Percentiles rank a stretch among this genome's conserved stretches.
These are phyloP conservation scores for Vitis hybrid DNA, from an alignment of 177 flowering plant species.

Conservation along the genomic window DNA sequence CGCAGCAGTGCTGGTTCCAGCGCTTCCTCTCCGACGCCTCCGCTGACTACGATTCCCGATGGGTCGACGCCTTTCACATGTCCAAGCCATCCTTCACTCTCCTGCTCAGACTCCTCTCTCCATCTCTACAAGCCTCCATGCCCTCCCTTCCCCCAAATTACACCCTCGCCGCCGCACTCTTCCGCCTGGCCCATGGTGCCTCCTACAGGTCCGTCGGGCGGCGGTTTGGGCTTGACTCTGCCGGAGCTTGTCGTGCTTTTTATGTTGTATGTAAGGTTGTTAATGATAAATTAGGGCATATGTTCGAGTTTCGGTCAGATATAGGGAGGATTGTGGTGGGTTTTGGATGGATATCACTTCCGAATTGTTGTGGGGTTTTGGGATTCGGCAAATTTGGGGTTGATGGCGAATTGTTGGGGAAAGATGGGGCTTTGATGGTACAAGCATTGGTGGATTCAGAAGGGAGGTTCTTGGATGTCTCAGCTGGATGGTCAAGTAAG, in stretches of 20 bases:
- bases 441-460: constrained; percentile 80
- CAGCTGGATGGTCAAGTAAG: constrained; percentile 81
- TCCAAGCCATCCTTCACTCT: constrained; percentile 52
- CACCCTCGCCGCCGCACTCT: constrained; percentile 55
- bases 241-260: constrained; percentile 53
- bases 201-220: constrained; percentile 43
- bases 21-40: constrained; percentile 16
- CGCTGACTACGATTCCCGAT: constrained; percentile 35
- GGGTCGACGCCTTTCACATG: constrained; percentile 53
- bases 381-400: constrained; percentile 42
- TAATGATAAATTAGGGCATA: constrained; percentile 40
- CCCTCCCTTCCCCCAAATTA: constrained; percentile 31
- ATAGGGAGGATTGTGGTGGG: constrained; percentile 39
- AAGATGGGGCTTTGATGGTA: constrained; percentile 49
- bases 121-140: constrained; percentile 30
- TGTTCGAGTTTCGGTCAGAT: constrained; percentile 45
- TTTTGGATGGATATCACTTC: constrained; percentile 59
- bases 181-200: constrained; percentile 60
- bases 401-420: constrained; percentile 36
- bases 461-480: constrained; percentile 82
- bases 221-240: constrained; percentile 53
- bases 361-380: constrained; percentile 72
- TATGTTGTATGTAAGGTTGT: constrained; percentile 55
- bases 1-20: constrained; percentile 1
- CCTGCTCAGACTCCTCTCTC: constrained; percentile 47